phyloP scores from a whole-genome alignment of 371 early-diverging fungal species.

The Rhizopus microsporus region DNA sequence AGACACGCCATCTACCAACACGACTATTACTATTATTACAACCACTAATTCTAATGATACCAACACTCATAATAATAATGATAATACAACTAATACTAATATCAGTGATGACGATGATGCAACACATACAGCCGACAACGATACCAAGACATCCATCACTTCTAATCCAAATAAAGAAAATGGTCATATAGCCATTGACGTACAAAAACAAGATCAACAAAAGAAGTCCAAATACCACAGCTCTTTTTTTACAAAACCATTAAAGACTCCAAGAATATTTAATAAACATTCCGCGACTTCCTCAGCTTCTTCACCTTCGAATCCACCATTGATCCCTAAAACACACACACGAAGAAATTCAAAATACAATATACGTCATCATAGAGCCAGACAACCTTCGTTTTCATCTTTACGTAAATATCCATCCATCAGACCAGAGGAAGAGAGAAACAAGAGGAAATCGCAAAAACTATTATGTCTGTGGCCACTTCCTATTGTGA shows the following conservation, averaged over 20 bases:
- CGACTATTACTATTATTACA: background rate
- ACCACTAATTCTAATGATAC: background rate
- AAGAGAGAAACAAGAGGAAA: constrained; percentile 24
- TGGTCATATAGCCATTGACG: background rate
- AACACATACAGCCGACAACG: constrained; percentile 23
- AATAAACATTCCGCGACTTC: background rate
- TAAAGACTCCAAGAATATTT: background rate
- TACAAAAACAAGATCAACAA: constrained; percentile 13
- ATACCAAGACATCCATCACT: background rate
- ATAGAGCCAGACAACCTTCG: constrained; percentile 20
- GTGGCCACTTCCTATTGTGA: constrained; percentile 55
- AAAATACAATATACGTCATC: constrained; percentile 29
- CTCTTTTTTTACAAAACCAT: background rate
- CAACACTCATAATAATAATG: background rate
- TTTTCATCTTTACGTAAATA: constrained; percentile 6
- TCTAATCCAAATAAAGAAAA: background rate
- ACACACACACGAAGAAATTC: constrained; percentile 29
- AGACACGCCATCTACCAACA: background rate
- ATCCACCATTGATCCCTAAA: constrained; percentile 5
- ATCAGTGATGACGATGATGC: constrained; percentile 35
- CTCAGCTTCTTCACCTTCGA: background rate
- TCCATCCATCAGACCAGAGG: background rate
- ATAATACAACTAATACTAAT: constrained; percentile 25
- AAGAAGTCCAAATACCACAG: too few relatives aligned
- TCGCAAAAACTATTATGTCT: constrained; percentile 48